Evolutionary conservation across 2,329 filamentous ascomycete species (phyloP), one percentile per base, ranked within the genome.

Genomic region (Aspergillus sp.): DNA sequence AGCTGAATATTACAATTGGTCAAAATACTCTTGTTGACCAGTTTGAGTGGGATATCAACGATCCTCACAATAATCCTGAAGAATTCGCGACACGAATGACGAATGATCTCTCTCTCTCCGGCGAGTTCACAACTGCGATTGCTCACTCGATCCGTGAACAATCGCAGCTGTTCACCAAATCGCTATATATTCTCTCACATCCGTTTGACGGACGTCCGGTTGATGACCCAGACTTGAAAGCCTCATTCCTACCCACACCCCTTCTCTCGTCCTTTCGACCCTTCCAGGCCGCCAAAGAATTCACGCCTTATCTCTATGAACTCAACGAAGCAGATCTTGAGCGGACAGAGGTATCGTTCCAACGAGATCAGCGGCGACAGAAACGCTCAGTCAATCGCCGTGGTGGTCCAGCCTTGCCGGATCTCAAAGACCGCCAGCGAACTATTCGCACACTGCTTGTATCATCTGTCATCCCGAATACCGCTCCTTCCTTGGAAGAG

Each of bases 11-110:
- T 72, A 98, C 95, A 7, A 97, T 99, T 72, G 95, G 94, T 46
- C 90, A 92, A 66, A 92, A 96, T 73, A 98, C 93, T 0, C 83
- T 99, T 28, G 90, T 97, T 41, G 95, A 99, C 72, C 95, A 98
- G 75, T 98, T 99, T 64, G 95, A 99, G 78, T 99, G 95, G 95
- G 95, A 99, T 70, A 93, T 98, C 74, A 98, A 98, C 78, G 96
- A 97, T 75, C 91, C 93, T 0, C 81, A 90, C 58, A 99, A 99
- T 76, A 96, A 91, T 0, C 93, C 95, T 2, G 95, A 99, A 78
- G 92, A 96, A 61, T 99, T 99, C 76, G 95, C 95, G 28, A 83
- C 87, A 64, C 89, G 89, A 74, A 96, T 98, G 92, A 89, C 93
- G 0, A 87, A 88, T 62, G 95, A 99, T 72, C 84, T 99, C 28